Conservation (phyloP, 2,329 filamentous ascomycete species). For the Orbilia javanica region DNA sequence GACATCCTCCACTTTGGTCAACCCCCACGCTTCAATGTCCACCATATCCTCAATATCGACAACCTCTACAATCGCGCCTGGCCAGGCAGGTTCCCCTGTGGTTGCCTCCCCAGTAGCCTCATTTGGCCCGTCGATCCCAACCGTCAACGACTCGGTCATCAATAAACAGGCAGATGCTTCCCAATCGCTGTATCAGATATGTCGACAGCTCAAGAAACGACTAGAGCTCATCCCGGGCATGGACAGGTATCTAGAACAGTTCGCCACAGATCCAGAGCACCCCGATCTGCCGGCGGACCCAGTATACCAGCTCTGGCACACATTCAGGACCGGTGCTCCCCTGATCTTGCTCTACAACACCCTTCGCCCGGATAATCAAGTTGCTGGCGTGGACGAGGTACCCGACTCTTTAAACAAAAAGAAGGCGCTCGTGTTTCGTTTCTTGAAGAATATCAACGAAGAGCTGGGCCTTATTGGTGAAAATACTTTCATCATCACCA, state of each 20-base stretch:
- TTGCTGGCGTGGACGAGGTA: constrained; percentile 76
- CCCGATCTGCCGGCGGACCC: constrained; percentile 81
- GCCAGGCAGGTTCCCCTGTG: constrained; percentile 35
- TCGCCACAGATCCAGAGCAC: constrained; percentile 70
- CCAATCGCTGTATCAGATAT: constrained; percentile 94
- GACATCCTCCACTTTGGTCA: constrained; percentile 59
- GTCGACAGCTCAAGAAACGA: constrained; percentile 83
- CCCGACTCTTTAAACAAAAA: constrained; percentile 76
- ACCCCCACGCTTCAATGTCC: constrained; percentile 50
- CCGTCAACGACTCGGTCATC: constrained; percentile 74
- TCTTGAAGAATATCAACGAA: constrained; percentile 87
- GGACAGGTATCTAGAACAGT: constrained; percentile 70
- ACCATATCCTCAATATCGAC: constrained; percentile 60
- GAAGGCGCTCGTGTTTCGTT: constrained; percentile 88
- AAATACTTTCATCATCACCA: constrained; percentile 91
- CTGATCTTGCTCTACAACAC: constrained; percentile 91
- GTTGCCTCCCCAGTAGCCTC: constrained; percentile 60
- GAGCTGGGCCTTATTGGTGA: constrained; percentile 82
- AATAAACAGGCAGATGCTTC: constrained; percentile 95
- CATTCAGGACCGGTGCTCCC: constrained; percentile 84
- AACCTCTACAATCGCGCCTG: constrained; percentile 43
- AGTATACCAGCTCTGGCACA: constrained; percentile 90
- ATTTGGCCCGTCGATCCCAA: constrained; percentile 60
- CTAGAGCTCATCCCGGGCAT: constrained; percentile 87
- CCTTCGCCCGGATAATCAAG: constrained; percentile 76